A percentile compares a stretch with the other conserved stretches of the same genome.
These are phyloP conservation scores for Candida loeiensis DNA, from an alignment of 805 yeast species.

Conservation along the genomic window DNA sequence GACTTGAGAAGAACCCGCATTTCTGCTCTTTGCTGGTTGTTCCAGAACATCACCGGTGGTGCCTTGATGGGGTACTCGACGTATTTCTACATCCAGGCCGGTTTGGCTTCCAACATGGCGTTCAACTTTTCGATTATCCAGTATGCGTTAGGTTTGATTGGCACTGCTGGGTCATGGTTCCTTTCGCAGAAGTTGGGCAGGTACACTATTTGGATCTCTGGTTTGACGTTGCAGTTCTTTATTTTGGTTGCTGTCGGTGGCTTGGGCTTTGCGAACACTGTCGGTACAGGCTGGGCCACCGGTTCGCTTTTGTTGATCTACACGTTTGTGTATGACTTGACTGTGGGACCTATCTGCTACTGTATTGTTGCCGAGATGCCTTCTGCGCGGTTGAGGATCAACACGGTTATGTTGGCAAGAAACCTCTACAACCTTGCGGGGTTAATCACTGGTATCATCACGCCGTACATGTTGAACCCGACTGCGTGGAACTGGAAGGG, in stretches of 20 bases:
- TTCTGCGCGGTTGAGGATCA: conserved; percentile 32
- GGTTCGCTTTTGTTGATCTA: conserved; percentile 47
- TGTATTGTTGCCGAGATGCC: conserved; percentile 40
- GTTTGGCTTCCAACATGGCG: conserved; percentile 38
- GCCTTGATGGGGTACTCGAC: conserved; percentile 48
- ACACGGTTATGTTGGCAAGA: conserved; percentile 38
- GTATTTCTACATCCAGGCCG: conserved; percentile 50
- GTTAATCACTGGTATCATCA: conserved; percentile 29
- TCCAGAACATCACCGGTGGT: conserved; percentile 47
- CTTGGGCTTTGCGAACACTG: conserved; percentile 25
- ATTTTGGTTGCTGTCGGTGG: conserved; percentile 44
- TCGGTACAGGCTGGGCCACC: conserved; percentile 39
- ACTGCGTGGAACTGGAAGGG: conserved; percentile 47
- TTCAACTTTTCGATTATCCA: conserved; percentile 47
- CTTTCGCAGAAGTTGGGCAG: conserved; percentile 39
- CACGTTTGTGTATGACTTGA: conserved; percentile 44
- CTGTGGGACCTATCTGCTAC: conserved; percentile 38
- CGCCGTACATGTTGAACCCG: conserved; percentile 43
- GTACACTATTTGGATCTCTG: conserved; percentile 36
- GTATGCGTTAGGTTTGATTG: conserved; percentile 43
- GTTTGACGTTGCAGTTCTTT: conserved; percentile 31
- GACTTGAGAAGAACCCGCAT: conserved; percentile 52
- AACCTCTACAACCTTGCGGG: conserved; percentile 35
- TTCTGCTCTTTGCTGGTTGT: conserved; percentile 41
- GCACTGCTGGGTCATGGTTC: conserved; percentile 46